phyloP scores from a whole-genome alignment of 306 rosid species.

The Chamaecrista fasciculata region DNA sequence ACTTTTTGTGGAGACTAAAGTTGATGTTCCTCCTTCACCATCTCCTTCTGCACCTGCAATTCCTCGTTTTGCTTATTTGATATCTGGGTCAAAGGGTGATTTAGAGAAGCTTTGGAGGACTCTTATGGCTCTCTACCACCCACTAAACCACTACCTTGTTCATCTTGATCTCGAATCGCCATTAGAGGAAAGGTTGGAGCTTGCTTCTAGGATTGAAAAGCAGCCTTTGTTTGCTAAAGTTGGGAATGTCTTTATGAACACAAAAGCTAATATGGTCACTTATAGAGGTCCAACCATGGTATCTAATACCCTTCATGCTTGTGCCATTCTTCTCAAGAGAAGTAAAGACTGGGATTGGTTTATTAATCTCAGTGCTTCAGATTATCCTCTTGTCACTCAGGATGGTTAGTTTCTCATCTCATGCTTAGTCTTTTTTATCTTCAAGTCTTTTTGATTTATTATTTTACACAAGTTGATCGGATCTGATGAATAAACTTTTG shows the following conservation, averaged over 20 bases:
- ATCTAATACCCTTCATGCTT: conserved; percentile 93
- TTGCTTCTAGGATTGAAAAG: conserved; percentile 61
- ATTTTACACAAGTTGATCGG: too few species aligned
- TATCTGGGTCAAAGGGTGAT: conserved; percentile 93
- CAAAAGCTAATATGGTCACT: conserved; percentile 88
- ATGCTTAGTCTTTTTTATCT: conserved; percentile 44
- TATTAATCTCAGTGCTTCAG: conserved; percentile 97
- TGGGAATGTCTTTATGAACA: conserved; percentile 77
- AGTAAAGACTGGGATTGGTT: conserved; percentile 98
- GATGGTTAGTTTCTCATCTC: conserved; percentile 60
- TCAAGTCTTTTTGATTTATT: too few species aligned
- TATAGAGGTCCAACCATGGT: conserved; percentile 98
- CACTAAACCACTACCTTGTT: conserved; percentile 78
- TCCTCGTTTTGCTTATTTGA: conserved; percentile 84
- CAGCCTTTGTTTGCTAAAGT: conserved; percentile 61
- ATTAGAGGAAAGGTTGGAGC: conserved; percentile 72
- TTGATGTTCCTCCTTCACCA: conserved; percentile 32
- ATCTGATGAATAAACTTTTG: too few species aligned
- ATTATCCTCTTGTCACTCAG: conserved; percentile 93
- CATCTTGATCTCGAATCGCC: conserved; percentile 87
- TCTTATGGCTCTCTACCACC: conserved; percentile 83
- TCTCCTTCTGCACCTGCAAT: conserved; percentile 36
- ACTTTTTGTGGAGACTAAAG: conserved; percentile 45
- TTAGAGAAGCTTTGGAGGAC: conserved; percentile 94
- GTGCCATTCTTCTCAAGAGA: conserved; percentile 84